These are phyloP conservation scores for Panicum virgatum DNA, from an alignment of 202 grass and related monocot species.

Conservation along the genomic window DNA sequence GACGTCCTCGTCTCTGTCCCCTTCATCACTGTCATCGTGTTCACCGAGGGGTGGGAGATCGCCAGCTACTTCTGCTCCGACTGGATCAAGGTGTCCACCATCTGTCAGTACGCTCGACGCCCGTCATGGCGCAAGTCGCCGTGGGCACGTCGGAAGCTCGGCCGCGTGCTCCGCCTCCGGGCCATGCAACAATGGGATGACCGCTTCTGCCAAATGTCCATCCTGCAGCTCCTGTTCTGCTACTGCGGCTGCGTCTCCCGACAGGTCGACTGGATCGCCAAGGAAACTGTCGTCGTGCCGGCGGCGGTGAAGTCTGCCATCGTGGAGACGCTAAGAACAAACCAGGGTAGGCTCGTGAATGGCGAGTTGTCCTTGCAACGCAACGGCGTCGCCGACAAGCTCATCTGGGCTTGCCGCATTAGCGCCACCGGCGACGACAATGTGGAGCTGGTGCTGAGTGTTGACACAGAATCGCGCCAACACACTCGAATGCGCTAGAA, in stretches of 20 bases:
- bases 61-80: constrained; percentile 50
- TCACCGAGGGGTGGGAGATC: constrained; percentile 55
- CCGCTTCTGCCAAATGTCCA: constrained; percentile 38
- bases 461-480: too few species aligned
- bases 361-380: constrained; percentile 35
- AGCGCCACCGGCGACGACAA: not conserved
- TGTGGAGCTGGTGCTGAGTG: not conserved
- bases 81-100: constrained; percentile 47
- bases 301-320: constrained; percentile 39
- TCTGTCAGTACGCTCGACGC: constrained; percentile 44
- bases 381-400: constrained; percentile 39
- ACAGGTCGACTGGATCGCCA: constrained; percentile 43
- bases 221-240: constrained; percentile 35
- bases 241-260: constrained; percentile 42
- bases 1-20: constrained; percentile 43
- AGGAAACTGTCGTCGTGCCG: constrained; percentile 30
- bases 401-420: constrained; percentile 40
- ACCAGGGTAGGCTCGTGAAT: constrained; percentile 18
- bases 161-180: constrained; percentile 30
- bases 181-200: constrained; percentile 44
- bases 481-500: too few species aligned
- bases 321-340: not conserved
- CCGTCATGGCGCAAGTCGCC: constrained; percentile 44
- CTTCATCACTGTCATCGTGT: constrained; percentile 48
- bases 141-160: constrained; percentile 16